Conservation (phyloP, 805 yeast genomes). For the Metschnikowia shivogae region DNA sequence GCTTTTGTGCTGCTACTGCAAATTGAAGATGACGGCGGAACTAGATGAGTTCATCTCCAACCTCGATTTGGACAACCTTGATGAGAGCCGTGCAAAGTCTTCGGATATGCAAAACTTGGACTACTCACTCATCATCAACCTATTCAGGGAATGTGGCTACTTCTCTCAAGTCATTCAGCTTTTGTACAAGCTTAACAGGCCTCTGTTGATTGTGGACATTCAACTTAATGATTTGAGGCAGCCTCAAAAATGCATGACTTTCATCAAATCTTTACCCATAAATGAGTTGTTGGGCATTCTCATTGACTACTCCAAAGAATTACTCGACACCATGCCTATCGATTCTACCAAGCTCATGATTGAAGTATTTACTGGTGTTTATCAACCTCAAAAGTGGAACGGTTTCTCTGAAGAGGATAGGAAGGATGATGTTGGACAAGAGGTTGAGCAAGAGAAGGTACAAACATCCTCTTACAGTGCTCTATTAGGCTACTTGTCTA, state of each 20-base stretch:
- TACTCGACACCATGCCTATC: constrained; percentile 67
- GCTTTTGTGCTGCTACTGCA: constrained; percentile 73
- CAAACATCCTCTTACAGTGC: constrained; percentile 14
- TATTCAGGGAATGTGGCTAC: constrained; percentile 72
- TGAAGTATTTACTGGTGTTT: constrained; percentile 84
- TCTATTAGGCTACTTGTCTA: constrained; percentile 15
- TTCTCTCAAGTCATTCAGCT: constrained; percentile 62
- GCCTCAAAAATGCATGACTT: constrained; percentile 56
- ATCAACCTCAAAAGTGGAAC: constrained; percentile 39
- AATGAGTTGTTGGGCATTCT: constrained; percentile 75
- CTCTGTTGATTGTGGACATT: constrained; percentile 72
- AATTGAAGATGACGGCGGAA: constrained; percentile 58
- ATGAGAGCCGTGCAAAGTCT: constrained; percentile 4
- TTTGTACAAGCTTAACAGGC: constrained; percentile 68
- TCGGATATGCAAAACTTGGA: constrained; percentile 32
- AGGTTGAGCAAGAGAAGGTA: constrained; percentile 15
- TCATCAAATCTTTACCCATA: constrained; percentile 62
- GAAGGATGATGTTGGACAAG: neutral
- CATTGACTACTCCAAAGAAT: constrained; percentile 57
- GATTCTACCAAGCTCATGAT: constrained; percentile 80
- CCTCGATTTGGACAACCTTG: constrained; percentile 25
- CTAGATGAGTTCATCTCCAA: constrained; percentile 52
- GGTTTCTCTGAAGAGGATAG: constrained; percentile 6
- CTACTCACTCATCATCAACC: constrained; percentile 57
- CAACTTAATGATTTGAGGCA: constrained; percentile 62